Base-by-base conservation (phyloP, 2,329 filamentous ascomycete genomes). In the Zasmidium angulare region DNA sequence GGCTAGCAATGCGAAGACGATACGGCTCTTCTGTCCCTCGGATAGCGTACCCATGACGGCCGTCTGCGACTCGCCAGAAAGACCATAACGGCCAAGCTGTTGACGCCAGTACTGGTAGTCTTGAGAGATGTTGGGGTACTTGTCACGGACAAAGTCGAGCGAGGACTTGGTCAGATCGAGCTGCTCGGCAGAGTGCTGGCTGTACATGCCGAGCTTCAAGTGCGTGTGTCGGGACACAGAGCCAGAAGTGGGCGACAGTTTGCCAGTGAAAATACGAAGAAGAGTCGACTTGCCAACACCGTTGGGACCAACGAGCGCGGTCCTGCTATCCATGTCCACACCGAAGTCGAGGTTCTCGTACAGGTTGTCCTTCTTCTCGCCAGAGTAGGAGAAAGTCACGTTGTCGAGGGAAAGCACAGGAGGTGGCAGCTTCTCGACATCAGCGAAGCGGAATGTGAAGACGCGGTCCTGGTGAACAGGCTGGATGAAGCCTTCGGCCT, bases 71-170 rank as follows among this genome's bases (percentile, higher is more conserved):
- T 98, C 92, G 76, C 96, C 96, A 59, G 86, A 89, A 66, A 99
- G 85, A 76, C 96, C 96, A 77, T 99, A 99, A 67, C 88, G 86
- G 72, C 95, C 95, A 40, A 99, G 90, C 81, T 96, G 92, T 80
- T 97, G 93, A 75, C 95, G 88, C 95, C 95, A 99, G 86, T 95
- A 99, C 81, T 99, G 95, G 83, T 96, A 96, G 76, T 99, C 95
- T 77, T 99, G 95, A 55, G 88, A 92, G 80, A 93, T 91, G 66
- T 88, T 82, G 47, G 83, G 78, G 82, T 96, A 98, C 83, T 93
- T 96, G 81, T 98, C 93, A 65, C 95, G 90, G 64, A 98, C 93
- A 74, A 99, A 99, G 78, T 99, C 96, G 56, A 99, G 86, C 9
- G 95, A 88, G 49, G 92, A 97, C 84, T 99, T 99, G 78, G 92